A percentile compares a stretch with the other conserved stretches of the same genome.
Conservation (phyloP, 371 early-diverging fungal species). For the Quaeritorhiza haematococci region DNA sequence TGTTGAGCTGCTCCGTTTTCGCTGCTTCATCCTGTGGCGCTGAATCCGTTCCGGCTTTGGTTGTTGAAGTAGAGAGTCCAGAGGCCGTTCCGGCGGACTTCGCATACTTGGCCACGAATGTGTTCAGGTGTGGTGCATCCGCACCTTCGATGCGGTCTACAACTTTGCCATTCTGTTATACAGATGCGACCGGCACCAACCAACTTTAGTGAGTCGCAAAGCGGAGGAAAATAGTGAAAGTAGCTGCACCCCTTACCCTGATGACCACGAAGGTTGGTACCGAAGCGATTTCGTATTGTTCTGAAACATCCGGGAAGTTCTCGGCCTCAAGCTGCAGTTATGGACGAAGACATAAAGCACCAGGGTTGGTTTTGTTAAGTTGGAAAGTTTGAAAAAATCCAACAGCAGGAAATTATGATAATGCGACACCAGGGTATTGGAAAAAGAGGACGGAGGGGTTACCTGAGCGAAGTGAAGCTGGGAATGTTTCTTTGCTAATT, state of each 20-base stretch:
- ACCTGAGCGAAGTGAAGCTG: slow-evolving; percentile 75
- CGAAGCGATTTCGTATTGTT: slow-evolving; percentile 78
- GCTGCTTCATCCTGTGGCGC: slow-evolving; percentile 3
- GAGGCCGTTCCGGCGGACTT: slow-evolving; percentile 40
- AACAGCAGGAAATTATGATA: no score
- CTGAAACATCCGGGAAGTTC: slow-evolving; percentile 80
- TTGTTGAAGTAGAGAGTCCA: background rate
- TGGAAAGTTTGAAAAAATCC: no score
- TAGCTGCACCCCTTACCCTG: slow-evolving; percentile 66
- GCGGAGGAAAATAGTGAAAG: background rate
- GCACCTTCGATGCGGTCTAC: slow-evolving; percentile 83
- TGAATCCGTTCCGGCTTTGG: slow-evolving; percentile 15
- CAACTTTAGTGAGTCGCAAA: background rate
- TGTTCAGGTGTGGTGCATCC: slow-evolving; percentile 74
- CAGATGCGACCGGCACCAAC: background rate
- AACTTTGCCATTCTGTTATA: slow-evolving; percentile 55
- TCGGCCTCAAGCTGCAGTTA: slow-evolving; percentile 81
- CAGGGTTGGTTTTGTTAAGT: no score
- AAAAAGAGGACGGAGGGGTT: no score
- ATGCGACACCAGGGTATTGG: no score
- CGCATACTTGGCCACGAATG: slow-evolving; percentile 65
- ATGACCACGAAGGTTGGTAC: slow-evolving; percentile 87
- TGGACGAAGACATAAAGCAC: background rate
- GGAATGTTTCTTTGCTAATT: slow-evolving; percentile 72
- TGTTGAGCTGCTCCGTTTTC: slow-evolving; percentile 49